Evolutionary conservation across 2,329 filamentous ascomycete genomes (phyloP).

Genomic region (Alternaria arbusti): DNA sequence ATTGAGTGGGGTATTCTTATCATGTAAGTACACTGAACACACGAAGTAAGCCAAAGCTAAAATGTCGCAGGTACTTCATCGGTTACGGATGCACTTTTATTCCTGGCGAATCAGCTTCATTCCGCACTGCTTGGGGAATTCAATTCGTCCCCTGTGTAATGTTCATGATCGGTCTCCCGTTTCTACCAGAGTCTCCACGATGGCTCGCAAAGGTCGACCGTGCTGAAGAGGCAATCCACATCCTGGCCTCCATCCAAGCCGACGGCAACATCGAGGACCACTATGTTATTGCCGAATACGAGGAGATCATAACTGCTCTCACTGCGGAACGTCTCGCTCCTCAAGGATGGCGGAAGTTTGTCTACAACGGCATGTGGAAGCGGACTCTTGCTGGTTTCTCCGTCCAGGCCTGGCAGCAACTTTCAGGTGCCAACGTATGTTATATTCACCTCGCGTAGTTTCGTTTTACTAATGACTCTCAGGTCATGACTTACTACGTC

Average conservation of each 20-base stretch:
- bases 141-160: constrained; percentile 48
- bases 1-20: constrained; percentile 68
- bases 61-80: constrained; percentile 46
- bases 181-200: constrained; percentile 54
- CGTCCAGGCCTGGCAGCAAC: constrained; percentile 76
- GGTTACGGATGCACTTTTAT: constrained; percentile 47
- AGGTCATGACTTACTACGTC: constrained; percentile 31
- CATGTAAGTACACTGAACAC: constrained; percentile 25
- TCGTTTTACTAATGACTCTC: neutral
- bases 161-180: constrained; percentile 57
- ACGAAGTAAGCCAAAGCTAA: neutral
- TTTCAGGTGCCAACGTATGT: constrained; percentile 81
- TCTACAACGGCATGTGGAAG: constrained; percentile 75
- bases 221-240: constrained; percentile 53
- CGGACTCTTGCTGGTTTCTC: constrained; percentile 74
- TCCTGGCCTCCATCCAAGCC: constrained; percentile 53
- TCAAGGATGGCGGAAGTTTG: constrained; percentile 75
- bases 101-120: constrained; percentile 30
- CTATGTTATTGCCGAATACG: constrained; percentile 71
- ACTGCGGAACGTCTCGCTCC: constrained; percentile 74
- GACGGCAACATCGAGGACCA: constrained; percentile 68
- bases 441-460: neutral
- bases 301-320: constrained; percentile 75
- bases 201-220: constrained; percentile 55
- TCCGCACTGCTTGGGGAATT: constrained; percentile 48